Evolutionary conservation across 169 alveolate genomes (phyloP), one percentile per base, ranked within the genome.

Genomic region (Plasmodium blacklocki): DNA sequence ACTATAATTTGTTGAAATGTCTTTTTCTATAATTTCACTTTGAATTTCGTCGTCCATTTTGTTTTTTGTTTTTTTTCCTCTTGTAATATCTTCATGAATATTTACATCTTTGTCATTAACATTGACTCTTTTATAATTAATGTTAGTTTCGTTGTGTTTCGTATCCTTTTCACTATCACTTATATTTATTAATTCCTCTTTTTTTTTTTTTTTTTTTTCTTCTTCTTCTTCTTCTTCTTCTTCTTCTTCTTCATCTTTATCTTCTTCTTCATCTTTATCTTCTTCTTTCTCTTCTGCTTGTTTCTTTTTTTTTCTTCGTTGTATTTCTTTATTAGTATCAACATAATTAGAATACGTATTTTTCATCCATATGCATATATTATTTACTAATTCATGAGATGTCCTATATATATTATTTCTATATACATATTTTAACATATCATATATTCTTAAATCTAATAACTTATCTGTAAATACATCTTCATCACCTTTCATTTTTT

Each of bases 351-450:
- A 1, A 56, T 86, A 86, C 15, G 88, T 68, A n/a, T 43, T 29
- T 49, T 73, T 47, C 92, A 86, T 72, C 92, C 92, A 86, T 15
- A 12, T 23, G n/a, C 54, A 86, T 43, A 86, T 64, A 73, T n/a
- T 76, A 62, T 86, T 58, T 12, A 86, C 92, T 56, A 86, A 86
- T 12, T 52, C 32, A 66, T 58, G 71, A 14, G 92, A 86, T 18
- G 49, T 63, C 1, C 7, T 54, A 73, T 59, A 86, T 39, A 86
- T n/a, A 23, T 47, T 50, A 9, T 43, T 58, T 26, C 45, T 26
- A 39, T 86, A 86, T 23, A 86, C 75, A 56, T 86, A 62, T 52
- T 86, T 86, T 67, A 86, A 56, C 23, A 86, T 54, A 23, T 86
- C 92, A 29, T 86, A 73, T 47, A 86, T 60, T 2, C 76, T 52